These are phyloP conservation scores for Neonectria punicea DNA, from an alignment of 2,329 filamentous ascomycete species.

Conservation along the genomic window DNA sequence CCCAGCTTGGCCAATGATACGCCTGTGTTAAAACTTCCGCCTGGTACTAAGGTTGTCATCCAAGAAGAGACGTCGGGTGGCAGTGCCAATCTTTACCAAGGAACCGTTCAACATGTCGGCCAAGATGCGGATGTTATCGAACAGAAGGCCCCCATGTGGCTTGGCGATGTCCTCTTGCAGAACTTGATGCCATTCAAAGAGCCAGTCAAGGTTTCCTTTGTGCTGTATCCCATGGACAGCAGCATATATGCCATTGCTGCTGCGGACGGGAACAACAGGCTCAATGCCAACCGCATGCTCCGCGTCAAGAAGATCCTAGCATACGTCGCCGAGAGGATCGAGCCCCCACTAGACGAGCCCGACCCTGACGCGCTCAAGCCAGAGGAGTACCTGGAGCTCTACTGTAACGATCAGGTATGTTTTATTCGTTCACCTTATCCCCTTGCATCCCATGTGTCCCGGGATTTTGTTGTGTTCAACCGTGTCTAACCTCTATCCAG, in stretches of 20 bases:
- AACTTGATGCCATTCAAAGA: slow-evolving; percentile 89
- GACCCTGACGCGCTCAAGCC: slow-evolving; percentile 74
- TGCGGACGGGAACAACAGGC: slow-evolving; percentile 83
- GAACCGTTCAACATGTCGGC: slow-evolving; percentile 82
- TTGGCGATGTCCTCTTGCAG: slow-evolving; percentile 86
- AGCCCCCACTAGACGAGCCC: slow-evolving; percentile 70
- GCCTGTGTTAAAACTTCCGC: slow-evolving; percentile 78
- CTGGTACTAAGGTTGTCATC: slow-evolving; percentile 73
- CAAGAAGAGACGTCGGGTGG: slow-evolving; percentile 75
- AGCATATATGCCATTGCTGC: slow-evolving; percentile 77
- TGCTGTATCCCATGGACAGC: slow-evolving; percentile 81
- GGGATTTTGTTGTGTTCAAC: neutral
- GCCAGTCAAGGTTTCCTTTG: slow-evolving; percentile 95
- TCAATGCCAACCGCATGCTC: slow-evolving; percentile 98
- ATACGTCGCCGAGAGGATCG: slow-evolving; percentile 93
- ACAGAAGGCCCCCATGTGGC: slow-evolving; percentile 88
- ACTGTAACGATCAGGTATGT: slow-evolving; percentile 90
- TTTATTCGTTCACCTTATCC: neutral
- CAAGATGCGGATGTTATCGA: slow-evolving; percentile 85
- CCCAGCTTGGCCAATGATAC: slow-evolving; percentile 79
- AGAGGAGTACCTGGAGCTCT: slow-evolving; percentile 94
- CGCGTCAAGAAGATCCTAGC: slow-evolving; percentile 92
- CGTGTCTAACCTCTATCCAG: slow-evolving; percentile 48
- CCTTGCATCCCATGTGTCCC: neutral
- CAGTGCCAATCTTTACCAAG: slow-evolving; percentile 88